Evolutionary conservation across 352 stramenopile species (phyloP), one percentile per base, ranked within the genome.

Genomic region (Phytophthora sp.): DNA sequence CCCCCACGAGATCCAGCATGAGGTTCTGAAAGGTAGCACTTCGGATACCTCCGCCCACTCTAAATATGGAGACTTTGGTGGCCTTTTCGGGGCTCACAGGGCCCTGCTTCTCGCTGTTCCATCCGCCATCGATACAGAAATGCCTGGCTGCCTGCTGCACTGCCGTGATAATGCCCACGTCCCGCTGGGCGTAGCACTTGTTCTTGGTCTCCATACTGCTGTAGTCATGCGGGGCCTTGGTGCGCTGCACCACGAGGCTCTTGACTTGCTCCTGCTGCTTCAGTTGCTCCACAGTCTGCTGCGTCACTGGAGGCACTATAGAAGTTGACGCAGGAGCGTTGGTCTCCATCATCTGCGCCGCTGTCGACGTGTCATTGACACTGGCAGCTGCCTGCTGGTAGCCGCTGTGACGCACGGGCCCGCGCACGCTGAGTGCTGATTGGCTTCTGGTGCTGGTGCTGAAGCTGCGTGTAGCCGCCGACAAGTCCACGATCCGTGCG

Each of bases 21-120:
- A 93, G 51, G 27, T 88, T 79, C 24, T 73, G 50, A 47, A 87
- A 82, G 1, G 76, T 67, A 1, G 74, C 65, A n/a, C 63, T 66
- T 0, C 47, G 33, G 36, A 88, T 64, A 0, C 67, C 70, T 8
- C 69, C 79, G 3, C 18, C 30, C 8, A 67, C 72, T 12, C 63
- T 23, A 46, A 74, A 82, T n/a, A 66, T 69, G 0, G 73, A 77
- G 8, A 84, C 59, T 47, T 73, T 70, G 0, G 78, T 81, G 3
- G 69, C 73, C 15, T 71, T 51, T 0, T 56, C 24, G 15, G 30
- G 18, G 15, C 53, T 69, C 0, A 71, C 53, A 5, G 54, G 41
- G 0, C 21, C 47, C 44, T 71, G 51, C 2, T 65, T 70, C 0
- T 33, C 23, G 4, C 50, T 55, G 24, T 64, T 30, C 42, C 68